Percentiles rank a stretch among this genome's conserved stretches.
Evolutionary conservation across 495 filamentous ascomycete genomes (phyloP).

Genomic region (Xylaria nigripes): DNA sequence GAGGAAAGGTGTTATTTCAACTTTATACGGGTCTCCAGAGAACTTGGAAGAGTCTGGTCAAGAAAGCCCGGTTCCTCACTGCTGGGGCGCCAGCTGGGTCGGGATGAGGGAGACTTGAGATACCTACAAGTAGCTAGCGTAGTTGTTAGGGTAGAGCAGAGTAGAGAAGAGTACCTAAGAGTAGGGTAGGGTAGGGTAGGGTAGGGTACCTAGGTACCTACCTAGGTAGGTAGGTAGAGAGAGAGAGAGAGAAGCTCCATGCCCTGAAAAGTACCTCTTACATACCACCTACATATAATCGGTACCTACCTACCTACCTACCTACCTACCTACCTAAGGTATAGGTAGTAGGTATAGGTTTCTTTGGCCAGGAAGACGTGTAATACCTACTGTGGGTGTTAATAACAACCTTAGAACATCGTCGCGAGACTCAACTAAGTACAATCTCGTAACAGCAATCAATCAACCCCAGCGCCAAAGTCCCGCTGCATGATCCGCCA

Average conservation of each 20-base stretch:
- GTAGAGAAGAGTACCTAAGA: too few species aligned
- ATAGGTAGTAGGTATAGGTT: too few species aligned
- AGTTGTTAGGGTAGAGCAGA: background rate
- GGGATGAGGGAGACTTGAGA: background rate
- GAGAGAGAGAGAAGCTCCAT: too few species aligned
- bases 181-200: too few species aligned
- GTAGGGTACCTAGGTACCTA: too few species aligned
- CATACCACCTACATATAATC: too few species aligned
- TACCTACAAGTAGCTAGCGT: background rate
- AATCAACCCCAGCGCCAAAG: background rate
- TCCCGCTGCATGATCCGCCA: background rate
- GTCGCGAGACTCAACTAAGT: background rate
- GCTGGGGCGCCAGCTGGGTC: conserved; percentile 12
- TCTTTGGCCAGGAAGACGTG: background rate
- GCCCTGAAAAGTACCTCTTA: too few species aligned
- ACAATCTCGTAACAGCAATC: background rate
- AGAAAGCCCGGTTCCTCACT: conserved; percentile 6
- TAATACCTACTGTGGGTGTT: background rate
- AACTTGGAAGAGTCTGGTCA: conserved; percentile 2
- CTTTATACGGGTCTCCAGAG: conserved; percentile 8
- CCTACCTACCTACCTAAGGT: too few species aligned
- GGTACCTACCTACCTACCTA: too few species aligned
- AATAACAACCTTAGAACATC: background rate
- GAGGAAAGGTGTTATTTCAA: conserved; percentile 14
- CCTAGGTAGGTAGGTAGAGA: too few species aligned